Percentiles rank a stretch among this genome's conserved stretches.
These are phyloP conservation scores for Penicillium canescens DNA, from an alignment of 495 filamentous ascomycete species.

Conservation along the genomic window DNA sequence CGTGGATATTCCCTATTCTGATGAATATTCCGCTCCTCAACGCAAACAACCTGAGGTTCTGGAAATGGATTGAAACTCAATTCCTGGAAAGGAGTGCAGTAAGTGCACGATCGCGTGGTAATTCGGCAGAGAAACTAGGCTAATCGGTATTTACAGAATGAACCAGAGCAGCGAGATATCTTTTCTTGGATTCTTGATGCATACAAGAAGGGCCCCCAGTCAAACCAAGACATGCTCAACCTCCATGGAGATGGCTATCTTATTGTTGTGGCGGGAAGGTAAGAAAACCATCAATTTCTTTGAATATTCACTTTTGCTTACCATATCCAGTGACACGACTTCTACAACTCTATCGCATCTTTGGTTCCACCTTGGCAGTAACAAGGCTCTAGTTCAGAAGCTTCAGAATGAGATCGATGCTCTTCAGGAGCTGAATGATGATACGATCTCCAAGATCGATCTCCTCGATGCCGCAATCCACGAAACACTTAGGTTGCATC, in stretches of 20 bases:
- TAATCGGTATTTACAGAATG: constrained; percentile 14
- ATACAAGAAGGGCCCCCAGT: constrained; percentile 25
- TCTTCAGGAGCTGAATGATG: constrained; percentile 11
- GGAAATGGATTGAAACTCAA: constrained; percentile 27
- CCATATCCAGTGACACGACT: constrained; percentile 34
- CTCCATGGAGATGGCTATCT: constrained; percentile 36
- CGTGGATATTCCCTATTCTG: constrained; percentile 40
- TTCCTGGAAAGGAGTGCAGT: constrained; percentile 14
- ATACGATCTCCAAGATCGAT: constrained; percentile 3
- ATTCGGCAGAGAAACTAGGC: too few relatives aligned
- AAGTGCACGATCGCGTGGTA: not conserved
- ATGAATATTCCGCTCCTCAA: constrained; percentile 27
- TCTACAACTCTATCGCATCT: constrained; percentile 31
- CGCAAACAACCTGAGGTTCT: constrained; percentile 28
- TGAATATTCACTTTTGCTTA: not conserved
- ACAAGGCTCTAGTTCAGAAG: constrained; percentile 9
- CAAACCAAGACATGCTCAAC: constrained; percentile 19
- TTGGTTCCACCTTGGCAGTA: constrained; percentile 34
- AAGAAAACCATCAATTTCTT: not conserved
- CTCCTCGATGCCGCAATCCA: constrained; percentile 51
- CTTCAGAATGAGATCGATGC: constrained; percentile 24
- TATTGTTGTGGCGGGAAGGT: constrained; percentile 47
- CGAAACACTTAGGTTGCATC: constrained; percentile 50
- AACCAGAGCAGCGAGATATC: constrained; percentile 26
- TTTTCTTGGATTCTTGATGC: constrained; percentile 34